phyloP scores from a whole-genome alignment of 768 basidiomycete species.

The Amylocystis lapponica region DNA sequence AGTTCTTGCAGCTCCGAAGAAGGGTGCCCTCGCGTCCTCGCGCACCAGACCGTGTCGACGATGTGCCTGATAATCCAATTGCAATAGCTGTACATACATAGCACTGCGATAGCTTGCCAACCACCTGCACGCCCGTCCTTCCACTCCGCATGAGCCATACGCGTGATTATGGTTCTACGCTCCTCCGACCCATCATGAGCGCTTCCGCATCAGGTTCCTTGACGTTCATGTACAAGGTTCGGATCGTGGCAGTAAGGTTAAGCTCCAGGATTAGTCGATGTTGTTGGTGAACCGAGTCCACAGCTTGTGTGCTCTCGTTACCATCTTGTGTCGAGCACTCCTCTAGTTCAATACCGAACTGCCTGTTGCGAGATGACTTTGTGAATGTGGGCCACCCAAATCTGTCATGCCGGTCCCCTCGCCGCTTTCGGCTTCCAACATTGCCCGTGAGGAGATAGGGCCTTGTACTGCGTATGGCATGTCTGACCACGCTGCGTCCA shows the following conservation, averaged over 20 bases:
- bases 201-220: background rate
- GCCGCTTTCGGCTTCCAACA: slow-evolving; percentile 18
- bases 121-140: background rate
- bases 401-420: slow-evolving; percentile 22
- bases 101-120: background rate
- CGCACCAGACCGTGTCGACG: background rate
- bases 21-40: background rate
- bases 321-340: slow-evolving; percentile 19
- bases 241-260: slow-evolving; percentile 16
- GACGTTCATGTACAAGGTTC: slow-evolving; percentile 15
- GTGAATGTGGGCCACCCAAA: slow-evolving; percentile 8
- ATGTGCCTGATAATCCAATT: background rate
- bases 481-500: slow-evolving; percentile 59
- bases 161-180: background rate
- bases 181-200: background rate
- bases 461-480: slow-evolving; percentile 53
- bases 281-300: slow-evolving; percentile 13
- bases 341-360: slow-evolving; percentile 21
- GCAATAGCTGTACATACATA: background rate
- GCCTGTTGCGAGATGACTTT: slow-evolving; percentile 18
- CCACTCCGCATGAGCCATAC: background rate
- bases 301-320: slow-evolving; percentile 22
- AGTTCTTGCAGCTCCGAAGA: no score
- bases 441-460: slow-evolving; percentile 18
- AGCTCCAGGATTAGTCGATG: slow-evolving; percentile 16